These are phyloP conservation scores for Lentinula detonsa DNA, from an alignment of 768 basidiomycete species.

Conservation along the genomic window DNA sequence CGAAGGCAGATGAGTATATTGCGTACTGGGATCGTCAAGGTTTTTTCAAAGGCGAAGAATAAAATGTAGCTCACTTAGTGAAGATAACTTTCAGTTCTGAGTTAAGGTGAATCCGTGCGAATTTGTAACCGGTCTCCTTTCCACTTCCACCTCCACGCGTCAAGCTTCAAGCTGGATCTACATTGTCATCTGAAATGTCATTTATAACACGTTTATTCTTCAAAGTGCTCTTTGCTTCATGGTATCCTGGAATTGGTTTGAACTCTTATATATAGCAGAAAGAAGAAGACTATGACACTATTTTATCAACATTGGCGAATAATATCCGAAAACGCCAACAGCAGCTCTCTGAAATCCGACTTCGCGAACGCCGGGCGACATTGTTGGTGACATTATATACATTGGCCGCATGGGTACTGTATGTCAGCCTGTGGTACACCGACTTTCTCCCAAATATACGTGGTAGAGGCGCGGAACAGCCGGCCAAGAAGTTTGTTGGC, in stretches of 20 bases:
- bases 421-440: constrained; percentile 71
- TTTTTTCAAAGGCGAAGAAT: not conserved
- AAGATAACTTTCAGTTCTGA: too few species aligned
- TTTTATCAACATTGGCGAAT: constrained; percentile 58
- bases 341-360: constrained; percentile 74
- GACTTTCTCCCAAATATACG: constrained; percentile 43
- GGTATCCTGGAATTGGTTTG: not conserved
- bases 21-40: constrained; percentile 1
- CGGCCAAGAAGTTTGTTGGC: constrained; percentile 37
- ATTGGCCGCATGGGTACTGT: constrained; percentile 64
- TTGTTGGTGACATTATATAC: constrained; percentile 76
- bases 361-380: constrained; percentile 76
- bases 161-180: not conserved
- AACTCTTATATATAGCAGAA: constrained; percentile 28
- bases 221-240: constrained; percentile 17
- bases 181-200: constrained; percentile 13
- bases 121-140: too few species aligned
- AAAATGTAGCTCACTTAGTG: not conserved
- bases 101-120: too few species aligned
- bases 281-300: constrained; percentile 73
- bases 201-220: constrained; percentile 23
- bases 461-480: constrained; percentile 18
- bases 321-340: constrained; percentile 72
- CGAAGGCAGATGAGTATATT: not conserved
- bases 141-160: not conserved